Evolutionary conservation across 2,329 filamentous ascomycete species (phyloP).

Genomic region (Cladosporium velox): DNA sequence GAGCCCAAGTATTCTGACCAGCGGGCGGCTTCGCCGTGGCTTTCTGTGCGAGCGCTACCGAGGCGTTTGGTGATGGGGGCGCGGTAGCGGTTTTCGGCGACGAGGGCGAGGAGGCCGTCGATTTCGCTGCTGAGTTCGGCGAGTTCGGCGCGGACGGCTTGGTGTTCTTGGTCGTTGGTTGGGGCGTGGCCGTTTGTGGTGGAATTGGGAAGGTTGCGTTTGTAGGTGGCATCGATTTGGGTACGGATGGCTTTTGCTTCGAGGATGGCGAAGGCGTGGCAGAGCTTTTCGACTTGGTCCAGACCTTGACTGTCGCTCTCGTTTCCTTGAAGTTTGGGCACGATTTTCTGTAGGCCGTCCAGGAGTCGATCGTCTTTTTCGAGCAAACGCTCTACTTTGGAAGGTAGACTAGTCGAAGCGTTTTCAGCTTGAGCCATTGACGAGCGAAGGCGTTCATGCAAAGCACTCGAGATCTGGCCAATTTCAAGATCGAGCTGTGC

Average conservation of each 20-base stretch:
- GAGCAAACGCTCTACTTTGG: slow-evolving; percentile 52
- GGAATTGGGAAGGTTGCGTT: slow-evolving; percentile 15
- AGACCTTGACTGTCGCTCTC: slow-evolving; percentile 52
- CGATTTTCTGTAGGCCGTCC: slow-evolving; percentile 65
- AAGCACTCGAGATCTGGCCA: slow-evolving; percentile 34
- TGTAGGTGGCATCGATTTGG: slow-evolving; percentile 55
- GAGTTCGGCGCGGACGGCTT: slow-evolving; percentile 62
- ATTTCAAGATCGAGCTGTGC: slow-evolving; percentile 44
- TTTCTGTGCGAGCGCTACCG: slow-evolving; percentile 40
- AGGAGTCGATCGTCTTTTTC: slow-evolving; percentile 64
- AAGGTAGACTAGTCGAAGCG: slow-evolving; percentile 49
- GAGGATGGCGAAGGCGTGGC: slow-evolving; percentile 46
- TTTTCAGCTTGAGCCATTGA: slow-evolving; percentile 53
- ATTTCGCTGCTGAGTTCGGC: slow-evolving; percentile 71
- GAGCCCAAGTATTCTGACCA: slow-evolving; percentile 48
- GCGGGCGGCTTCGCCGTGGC: slow-evolving; percentile 38
- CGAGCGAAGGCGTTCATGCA: slow-evolving; percentile 39
- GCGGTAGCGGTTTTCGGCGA: slow-evolving; percentile 66
- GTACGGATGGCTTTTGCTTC: slow-evolving; percentile 45
- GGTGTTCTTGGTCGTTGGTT: slow-evolving; percentile 49
- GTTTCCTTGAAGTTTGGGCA: slow-evolving; percentile 59
- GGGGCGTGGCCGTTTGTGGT: slow-evolving; percentile 43
- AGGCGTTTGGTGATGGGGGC: slow-evolving; percentile 57
- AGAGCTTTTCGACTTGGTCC: slow-evolving; percentile 57
- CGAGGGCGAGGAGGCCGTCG: slow-evolving; percentile 69